Conservation (phyloP, 768 basidiomycete genomes). For the Mrakia gelida region DNA sequence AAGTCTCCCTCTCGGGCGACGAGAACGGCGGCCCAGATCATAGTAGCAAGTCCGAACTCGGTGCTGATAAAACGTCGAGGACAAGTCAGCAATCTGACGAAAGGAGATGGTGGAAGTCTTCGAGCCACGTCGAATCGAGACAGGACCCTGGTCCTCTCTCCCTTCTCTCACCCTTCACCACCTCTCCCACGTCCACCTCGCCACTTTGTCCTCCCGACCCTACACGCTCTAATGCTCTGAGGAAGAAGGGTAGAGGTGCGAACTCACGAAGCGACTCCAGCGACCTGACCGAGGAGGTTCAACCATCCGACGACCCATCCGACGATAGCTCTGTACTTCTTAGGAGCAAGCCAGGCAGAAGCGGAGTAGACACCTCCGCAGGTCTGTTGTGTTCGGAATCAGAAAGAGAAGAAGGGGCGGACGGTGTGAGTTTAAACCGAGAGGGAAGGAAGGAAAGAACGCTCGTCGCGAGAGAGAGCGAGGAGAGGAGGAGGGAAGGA, state of each 20-base stretch:
- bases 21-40: conserved; percentile 59
- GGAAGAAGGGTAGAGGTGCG: not conserved
- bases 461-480: not conserved
- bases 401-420: conserved; percentile 33
- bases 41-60: conserved; percentile 31
- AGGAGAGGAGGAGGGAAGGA: not conserved
- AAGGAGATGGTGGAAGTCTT: no score
- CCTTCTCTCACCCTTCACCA: no score
- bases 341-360: conserved; percentile 46
- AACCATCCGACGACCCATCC: conserved; percentile 46
- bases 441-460: conserved; percentile 28
- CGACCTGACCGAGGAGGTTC: conserved; percentile 31
- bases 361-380: conserved; percentile 49
- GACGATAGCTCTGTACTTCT: conserved; percentile 38
- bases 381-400: conserved; percentile 48
- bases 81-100: no score
- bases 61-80: not conserved
- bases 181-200: not conserved
- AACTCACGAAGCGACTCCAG: conserved; percentile 30
- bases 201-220: not conserved
- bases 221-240: not conserved
- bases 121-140: no score
- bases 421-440: conserved; percentile 10
- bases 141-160: no score
- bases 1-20: conserved; percentile 55